Evolutionary conservation across 2,329 filamentous ascomycete genomes (phyloP), one percentile per base, ranked within the genome.

Genomic region (Zasmidium angulare): DNA sequence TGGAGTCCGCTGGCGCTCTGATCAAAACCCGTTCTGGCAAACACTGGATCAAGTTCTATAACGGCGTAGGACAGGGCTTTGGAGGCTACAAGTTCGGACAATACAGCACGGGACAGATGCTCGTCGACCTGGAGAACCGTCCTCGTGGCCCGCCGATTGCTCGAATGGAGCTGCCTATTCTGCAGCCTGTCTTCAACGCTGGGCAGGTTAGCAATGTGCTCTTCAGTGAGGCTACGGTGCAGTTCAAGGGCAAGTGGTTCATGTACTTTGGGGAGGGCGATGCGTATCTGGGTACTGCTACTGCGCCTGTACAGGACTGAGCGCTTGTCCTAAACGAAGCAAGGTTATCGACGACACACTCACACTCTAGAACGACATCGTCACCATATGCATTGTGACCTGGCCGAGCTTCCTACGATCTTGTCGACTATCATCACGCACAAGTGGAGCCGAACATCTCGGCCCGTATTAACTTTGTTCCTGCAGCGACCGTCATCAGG

Each of bases 241-340:
- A 53, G 26, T 53, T 53, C 21, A 36, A 24, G 19, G 50, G 50
- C 31, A 53, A 53, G 31, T 46, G 31, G 51, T 23, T 46, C 14
- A 53, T 46, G n/a, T 26, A 71, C 59, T 70, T 67, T 60, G 69
- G 70, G 10, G 62, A 68, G 48, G 69, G 65, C 19, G 69, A 72
- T 55, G 58, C 56, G 26, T 58, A 50, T 40, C 40, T 65, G 22
- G 60, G 62, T 11, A 58, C 64, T 26, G 64, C 62, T 29, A 64
- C 49, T 3, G 62, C 62, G 29, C 29, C 53, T 40, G 58, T 63
- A 23, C 63, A 65, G 58, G 53, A 54, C 19, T 63, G 53, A 59
- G 50, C 11, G 19, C 2, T 10, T 17, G 36, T 43, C n/a, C 29
- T 36, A 7, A 7, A 36, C 7, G 29, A 7, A 14, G 29, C 7